These are phyloP conservation scores for Yarrowia deformans DNA, from an alignment of 805 yeast genomes.

Conservation along the genomic window DNA sequence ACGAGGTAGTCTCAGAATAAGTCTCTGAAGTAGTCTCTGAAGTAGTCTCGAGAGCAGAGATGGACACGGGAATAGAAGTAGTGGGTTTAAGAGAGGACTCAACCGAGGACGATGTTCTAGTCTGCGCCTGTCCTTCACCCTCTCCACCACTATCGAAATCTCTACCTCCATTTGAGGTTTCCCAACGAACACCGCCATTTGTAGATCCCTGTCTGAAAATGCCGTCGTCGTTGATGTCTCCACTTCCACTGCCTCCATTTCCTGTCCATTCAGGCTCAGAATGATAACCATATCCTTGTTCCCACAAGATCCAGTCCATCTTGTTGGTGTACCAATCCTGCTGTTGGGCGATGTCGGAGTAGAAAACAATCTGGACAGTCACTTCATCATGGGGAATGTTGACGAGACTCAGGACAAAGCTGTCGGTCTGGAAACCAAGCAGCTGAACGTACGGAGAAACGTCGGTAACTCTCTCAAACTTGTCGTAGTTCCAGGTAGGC, in stretches of 20 bases:
- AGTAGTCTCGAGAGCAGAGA: background rate
- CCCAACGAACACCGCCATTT: too few species aligned
- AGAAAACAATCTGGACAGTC: conserved; percentile 21
- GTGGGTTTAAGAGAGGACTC: too few species aligned
- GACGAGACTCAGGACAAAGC: background rate
- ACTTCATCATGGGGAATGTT: conserved; percentile 22
- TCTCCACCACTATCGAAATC: too few species aligned
- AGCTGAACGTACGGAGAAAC: conserved; percentile 9
- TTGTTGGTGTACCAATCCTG: conserved; percentile 11
- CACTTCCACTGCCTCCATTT: too few species aligned
- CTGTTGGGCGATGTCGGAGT: background rate
- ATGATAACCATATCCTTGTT: background rate
- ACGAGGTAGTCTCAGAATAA: background rate
- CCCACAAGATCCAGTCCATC: conserved; percentile 30
- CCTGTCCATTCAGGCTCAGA: too few species aligned
- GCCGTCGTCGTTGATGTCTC: too few species aligned
- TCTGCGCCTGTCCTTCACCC: too few species aligned
- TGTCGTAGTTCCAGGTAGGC: conserved; percentile 2
- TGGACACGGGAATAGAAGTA: too few species aligned
- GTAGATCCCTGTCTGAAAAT: too few species aligned
- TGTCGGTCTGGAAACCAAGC: background rate
- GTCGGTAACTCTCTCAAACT: background rate
- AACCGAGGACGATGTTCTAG: too few species aligned
- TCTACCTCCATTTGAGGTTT: too few species aligned
- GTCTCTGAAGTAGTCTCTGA: background rate